Evolutionary conservation across 23 red algal genomes (phyloP), one percentile per base, ranked within the genome.

Genomic region (Pyropia haitanensis): DNA sequence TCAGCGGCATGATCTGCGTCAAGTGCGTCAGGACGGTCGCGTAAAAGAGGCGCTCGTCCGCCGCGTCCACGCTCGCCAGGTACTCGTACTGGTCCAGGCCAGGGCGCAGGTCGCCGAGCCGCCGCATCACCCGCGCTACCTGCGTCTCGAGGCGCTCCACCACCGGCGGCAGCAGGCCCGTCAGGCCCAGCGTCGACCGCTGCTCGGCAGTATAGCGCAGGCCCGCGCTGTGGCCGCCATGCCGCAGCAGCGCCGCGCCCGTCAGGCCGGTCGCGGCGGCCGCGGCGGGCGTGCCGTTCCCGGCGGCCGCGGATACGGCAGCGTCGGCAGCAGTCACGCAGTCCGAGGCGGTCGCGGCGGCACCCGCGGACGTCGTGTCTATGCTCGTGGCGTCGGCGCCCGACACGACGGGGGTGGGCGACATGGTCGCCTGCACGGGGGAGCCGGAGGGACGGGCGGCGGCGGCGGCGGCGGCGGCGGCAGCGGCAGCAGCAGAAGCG

Each of bases 31-130:
- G 81, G 24, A 81, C 49, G 10, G 77, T 61, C 32, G 71, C 72
- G 54, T 84, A 95, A 54, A 95, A 95, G 33, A 95, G 78, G 51
- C 71, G 59, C 32, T 95, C 91, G 58, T 95, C 81, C 3, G 53
- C 53, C 26, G 75, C 72, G 16, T 83, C 27, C 64, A 95, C 57
- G 25, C 56, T 70, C 49, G 88, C 83, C 62, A 95, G 74, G 24
- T 68, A 69, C 59, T 82, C 68, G 49, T 95, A 95, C 53, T 73
- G 78, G 54, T 75, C 71, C 4, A 95, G 65, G n/a, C 64, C 34
- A 32, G 56, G 29, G 20, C 64, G 68, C 15, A 64, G 51, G 15
- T 64, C 33, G 13, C 46, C 16, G 1, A 96, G 49, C 16, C 56
- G 60, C 20, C 18, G 54, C 17, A 96, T 33, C 5, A 88, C 32